Percentiles rank a stretch among this genome's conserved stretches.
Conservation (phyloP, 257 asterid genomes). For the Parsonsia alboflavescens region DNA sequence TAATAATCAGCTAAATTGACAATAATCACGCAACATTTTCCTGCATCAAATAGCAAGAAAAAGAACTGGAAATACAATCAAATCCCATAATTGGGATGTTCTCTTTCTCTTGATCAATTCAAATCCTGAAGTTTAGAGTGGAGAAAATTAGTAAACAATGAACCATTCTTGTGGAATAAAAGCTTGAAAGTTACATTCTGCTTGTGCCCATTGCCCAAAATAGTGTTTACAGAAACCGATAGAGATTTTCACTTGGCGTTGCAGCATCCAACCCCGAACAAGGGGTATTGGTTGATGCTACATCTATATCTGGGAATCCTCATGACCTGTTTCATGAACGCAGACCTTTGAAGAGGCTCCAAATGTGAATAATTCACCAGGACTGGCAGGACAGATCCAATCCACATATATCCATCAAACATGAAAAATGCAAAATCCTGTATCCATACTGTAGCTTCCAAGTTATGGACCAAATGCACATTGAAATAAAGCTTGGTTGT, state of each 20-base stretch:
- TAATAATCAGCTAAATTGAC: conserved; percentile 11
- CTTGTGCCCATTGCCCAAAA: neutral
- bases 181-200: neutral
- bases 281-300: neutral
- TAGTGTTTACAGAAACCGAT: neutral
- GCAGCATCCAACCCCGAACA: neutral
- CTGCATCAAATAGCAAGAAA: neutral
- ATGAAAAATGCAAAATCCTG: neutral
- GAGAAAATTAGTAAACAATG: too few relatives aligned
- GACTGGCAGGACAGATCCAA: too few relatives aligned
- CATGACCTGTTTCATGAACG: neutral
- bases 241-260: neutral
- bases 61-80: neutral
- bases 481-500: neutral
- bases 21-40: conserved; percentile 16
- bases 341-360: neutral
- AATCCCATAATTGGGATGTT: neutral
- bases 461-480: neutral
- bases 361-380: neutral
- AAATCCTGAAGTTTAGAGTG: too few relatives aligned
- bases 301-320: neutral
- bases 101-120: neutral
- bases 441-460: neutral
- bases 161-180: too few relatives aligned
- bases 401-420: too few relatives aligned